Conservation (phyloP, 2,329 filamentous ascomycete genomes). For the Colletotrichum sp. region DNA sequence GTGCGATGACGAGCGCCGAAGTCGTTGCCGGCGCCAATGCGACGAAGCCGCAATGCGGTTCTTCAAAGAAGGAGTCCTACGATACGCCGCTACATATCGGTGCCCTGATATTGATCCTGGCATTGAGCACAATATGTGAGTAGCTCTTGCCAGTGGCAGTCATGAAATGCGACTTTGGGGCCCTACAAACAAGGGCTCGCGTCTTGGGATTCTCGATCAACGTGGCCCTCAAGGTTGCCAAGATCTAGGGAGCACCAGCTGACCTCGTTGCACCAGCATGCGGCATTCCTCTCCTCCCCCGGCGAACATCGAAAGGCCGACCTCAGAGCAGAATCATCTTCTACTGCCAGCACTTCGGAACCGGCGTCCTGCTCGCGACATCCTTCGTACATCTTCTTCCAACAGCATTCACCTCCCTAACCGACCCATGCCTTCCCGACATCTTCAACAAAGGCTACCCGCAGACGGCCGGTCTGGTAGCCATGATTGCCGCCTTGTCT, state of each 20-base stretch:
- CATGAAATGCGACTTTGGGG: neutral
- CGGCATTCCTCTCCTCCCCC: slow-evolving; percentile 70
- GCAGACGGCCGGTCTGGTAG: slow-evolving; percentile 80
- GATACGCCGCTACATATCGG: slow-evolving; percentile 72
- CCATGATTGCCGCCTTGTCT: slow-evolving; percentile 81
- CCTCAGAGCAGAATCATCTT: slow-evolving; percentile 68
- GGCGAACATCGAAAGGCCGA: slow-evolving; percentile 60
- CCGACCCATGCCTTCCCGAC: slow-evolving; percentile 74
- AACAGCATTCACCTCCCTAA: slow-evolving; percentile 70
- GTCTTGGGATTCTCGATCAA: no score
- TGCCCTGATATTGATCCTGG: slow-evolving; percentile 70
- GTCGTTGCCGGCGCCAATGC: slow-evolving; percentile 31
- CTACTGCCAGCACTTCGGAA: slow-evolving; percentile 77
- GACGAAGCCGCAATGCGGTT: slow-evolving; percentile 57
- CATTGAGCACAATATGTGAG: slow-evolving; percentile 63
- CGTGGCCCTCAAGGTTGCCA: neutral
- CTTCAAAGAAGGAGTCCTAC: slow-evolving; percentile 60
- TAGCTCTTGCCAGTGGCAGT: neutral
- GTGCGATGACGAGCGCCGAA: slow-evolving; percentile 8
- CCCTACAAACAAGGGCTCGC: neutral
- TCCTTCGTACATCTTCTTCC: slow-evolving; percentile 81
- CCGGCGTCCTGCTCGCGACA: slow-evolving; percentile 84
- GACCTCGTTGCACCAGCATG: slow-evolving; percentile 51
- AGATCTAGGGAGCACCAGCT: neutral
- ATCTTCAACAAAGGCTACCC: slow-evolving; percentile 83